These are phyloP conservation scores for Amanita muscaria DNA, from an alignment of 768 basidiomycete genomes.

Conservation along the genomic window DNA sequence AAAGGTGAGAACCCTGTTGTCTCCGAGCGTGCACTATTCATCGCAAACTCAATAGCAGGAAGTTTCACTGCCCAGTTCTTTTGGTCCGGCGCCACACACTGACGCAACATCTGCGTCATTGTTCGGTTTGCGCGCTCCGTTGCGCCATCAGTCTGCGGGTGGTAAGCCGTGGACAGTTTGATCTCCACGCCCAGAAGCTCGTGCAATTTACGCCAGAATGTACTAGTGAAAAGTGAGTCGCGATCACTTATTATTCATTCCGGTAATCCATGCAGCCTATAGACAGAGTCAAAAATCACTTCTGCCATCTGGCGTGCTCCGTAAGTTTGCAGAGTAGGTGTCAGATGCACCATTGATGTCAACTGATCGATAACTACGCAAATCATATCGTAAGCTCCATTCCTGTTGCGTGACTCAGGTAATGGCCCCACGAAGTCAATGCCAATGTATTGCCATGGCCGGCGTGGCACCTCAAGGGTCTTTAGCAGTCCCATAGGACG, in stretches of 20 bases:
- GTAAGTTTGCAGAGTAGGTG: conserved; percentile 22
- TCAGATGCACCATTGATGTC: conserved; percentile 17
- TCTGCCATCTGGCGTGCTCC: conserved; percentile 25
- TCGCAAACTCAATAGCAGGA: conserved; percentile 14
- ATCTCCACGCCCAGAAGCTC: conserved; percentile 21
- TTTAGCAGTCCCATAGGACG: conserved; percentile 20
- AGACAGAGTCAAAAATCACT: conserved; percentile 24
- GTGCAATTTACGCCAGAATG: conserved; percentile 31
- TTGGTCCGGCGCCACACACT: conserved; percentile 20
- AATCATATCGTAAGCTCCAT: conserved; percentile 18
- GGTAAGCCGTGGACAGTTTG: conserved; percentile 30
- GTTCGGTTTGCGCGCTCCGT: conserved; percentile 28
- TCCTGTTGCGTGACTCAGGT: conserved; percentile 11
- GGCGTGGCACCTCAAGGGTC: conserved; percentile 15
- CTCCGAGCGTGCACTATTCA: conserved; percentile 3
- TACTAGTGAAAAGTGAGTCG: conserved; percentile 31
- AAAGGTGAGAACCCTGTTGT: conserved; percentile 19
- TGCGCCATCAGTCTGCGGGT: conserved; percentile 34
- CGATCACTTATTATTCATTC: conserved; percentile 30
- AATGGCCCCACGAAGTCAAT: conserved; percentile 20
- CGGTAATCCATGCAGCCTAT: conserved; percentile 31
- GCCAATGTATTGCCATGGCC: conserved; percentile 20
- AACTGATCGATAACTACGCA: conserved; percentile 21
- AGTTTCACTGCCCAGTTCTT: conserved; percentile 23
- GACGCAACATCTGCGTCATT: conserved; percentile 21